Conservation (phyloP, 2,329 filamentous ascomycete genomes). For the Mycosphaerella sp. region DNA sequence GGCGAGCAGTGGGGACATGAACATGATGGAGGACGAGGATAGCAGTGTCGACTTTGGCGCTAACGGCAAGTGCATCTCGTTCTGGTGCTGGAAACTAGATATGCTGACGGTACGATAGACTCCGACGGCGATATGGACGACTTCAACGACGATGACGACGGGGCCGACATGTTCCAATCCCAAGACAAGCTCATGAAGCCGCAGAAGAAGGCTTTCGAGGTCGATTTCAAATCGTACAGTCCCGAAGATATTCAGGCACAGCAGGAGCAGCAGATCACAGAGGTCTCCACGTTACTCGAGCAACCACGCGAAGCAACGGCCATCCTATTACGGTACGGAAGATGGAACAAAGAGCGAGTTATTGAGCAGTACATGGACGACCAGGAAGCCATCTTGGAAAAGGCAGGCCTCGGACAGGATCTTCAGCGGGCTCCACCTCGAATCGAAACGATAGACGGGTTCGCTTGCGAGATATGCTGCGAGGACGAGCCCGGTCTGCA, state of each 20-base stretch:
- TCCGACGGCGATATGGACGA: slow-evolving; percentile 52
- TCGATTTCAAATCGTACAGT: slow-evolving; percentile 74
- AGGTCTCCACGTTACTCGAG: slow-evolving; percentile 86
- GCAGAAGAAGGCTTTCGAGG: slow-evolving; percentile 69
- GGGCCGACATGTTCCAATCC: slow-evolving; percentile 49
- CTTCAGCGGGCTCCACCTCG: slow-evolving; percentile 54
- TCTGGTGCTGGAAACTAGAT: neutral
- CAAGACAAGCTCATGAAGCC: slow-evolving; percentile 68
- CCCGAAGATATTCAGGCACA: slow-evolving; percentile 76
- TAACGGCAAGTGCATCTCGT: neutral
- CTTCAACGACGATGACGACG: slow-evolving; percentile 47
- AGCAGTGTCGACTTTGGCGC: slow-evolving; percentile 55
- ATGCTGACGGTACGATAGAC: slow-evolving; percentile 32
- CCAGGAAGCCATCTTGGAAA: slow-evolving; percentile 70
- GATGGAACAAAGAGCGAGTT: slow-evolving; percentile 94
- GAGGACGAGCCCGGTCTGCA: slow-evolving; percentile 72
- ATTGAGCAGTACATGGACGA: slow-evolving; percentile 97
- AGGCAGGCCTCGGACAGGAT: slow-evolving; percentile 69
- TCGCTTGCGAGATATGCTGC: slow-evolving; percentile 92
- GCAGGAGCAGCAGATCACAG: slow-evolving; percentile 78
- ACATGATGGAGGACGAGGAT: slow-evolving; percentile 57
- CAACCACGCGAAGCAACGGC: slow-evolving; percentile 84
- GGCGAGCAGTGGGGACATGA: slow-evolving; percentile 59
- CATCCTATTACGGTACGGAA: slow-evolving; percentile 79
- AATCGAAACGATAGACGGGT: slow-evolving; percentile 66